These are phyloP conservation scores for Syncephalastrum sp. DNA, from an alignment of 371 early-diverging fungal species.

Conservation along the genomic window DNA sequence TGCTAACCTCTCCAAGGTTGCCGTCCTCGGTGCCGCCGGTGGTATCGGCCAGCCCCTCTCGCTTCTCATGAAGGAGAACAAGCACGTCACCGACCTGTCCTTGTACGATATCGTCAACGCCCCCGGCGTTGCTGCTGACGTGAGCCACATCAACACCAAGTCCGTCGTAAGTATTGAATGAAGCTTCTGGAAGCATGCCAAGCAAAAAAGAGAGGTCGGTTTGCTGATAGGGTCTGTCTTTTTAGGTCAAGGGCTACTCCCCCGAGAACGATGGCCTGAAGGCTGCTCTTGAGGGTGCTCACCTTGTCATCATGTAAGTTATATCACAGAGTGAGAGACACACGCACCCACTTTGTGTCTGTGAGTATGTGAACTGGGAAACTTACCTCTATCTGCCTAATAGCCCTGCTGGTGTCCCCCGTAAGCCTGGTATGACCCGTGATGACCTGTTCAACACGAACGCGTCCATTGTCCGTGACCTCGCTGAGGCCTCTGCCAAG, in stretches of 20 bases:
- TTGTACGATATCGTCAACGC: conserved; percentile 97
- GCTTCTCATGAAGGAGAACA: conserved; percentile 81
- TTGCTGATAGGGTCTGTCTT: conserved; percentile 7
- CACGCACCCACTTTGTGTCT: too few species aligned
- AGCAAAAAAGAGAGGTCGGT: conserved; percentile 1
- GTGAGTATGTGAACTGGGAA: too few species aligned
- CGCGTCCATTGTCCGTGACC: conserved; percentile 91
- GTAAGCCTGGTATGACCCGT: conserved; percentile 99
- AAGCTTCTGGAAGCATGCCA: not conserved
- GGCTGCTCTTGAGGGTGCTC: conserved; percentile 82
- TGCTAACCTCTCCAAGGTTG: conserved; percentile 71
- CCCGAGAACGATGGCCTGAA: conserved; percentile 83
- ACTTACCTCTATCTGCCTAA: conserved; percentile 33
- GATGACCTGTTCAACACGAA: conserved; percentile 98
- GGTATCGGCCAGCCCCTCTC: conserved; percentile 94
- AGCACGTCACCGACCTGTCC: conserved; percentile 81
- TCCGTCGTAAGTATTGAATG: conserved; percentile 60
- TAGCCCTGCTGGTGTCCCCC: conserved; percentile 99
- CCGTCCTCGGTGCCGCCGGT: conserved; percentile 90
- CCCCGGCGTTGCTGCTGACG: conserved; percentile 97
- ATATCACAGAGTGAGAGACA: not conserved
- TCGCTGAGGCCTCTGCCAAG: conserved; percentile 69
- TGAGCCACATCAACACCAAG: conserved; percentile 95
- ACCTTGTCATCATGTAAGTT: conserved; percentile 61
- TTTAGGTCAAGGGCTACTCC: conserved; percentile 83